phyloP scores from a whole-genome alignment of 345 rosid genomes.

The Camelina sativa region DNA sequence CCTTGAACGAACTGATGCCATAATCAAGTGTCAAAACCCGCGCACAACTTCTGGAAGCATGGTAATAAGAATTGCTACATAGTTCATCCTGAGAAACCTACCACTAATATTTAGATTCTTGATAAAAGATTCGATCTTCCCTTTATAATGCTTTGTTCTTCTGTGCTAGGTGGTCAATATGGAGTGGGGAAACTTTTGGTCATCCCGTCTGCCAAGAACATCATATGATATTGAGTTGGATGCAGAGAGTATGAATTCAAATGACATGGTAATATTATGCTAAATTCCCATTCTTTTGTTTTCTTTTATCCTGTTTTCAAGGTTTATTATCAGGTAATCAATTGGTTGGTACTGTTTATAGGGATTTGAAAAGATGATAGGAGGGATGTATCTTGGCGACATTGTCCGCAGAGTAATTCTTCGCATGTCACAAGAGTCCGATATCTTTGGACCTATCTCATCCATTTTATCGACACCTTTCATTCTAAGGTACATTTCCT shows the following conservation, averaged over 20 bases:
- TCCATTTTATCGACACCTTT: slow-evolving; percentile 63
- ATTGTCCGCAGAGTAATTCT: slow-evolving; percentile 88
- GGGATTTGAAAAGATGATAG: slow-evolving; percentile 99
- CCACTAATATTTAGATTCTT: slow-evolving; percentile 6
- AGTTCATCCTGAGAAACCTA: slow-evolving; percentile 1
- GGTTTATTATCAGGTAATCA: slow-evolving; percentile 24
- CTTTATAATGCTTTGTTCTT: neutral
- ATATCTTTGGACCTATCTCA: slow-evolving; percentile 72
- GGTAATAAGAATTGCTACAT: slow-evolving; percentile 51
- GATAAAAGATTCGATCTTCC: neutral
- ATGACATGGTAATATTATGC: slow-evolving; percentile 65
- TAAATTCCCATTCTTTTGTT: neutral
- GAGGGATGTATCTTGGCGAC: slow-evolving; percentile 96
- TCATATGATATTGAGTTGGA: slow-evolving; percentile 84
- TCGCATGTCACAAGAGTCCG: slow-evolving; percentile 69
- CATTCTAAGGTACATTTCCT: slow-evolving; percentile 56
- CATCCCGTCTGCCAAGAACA: slow-evolving; percentile 93
- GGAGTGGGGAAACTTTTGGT: slow-evolving; percentile 99
- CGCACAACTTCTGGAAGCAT: slow-evolving; percentile 85
- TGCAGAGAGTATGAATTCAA: slow-evolving; percentile 81
- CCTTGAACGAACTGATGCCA: slow-evolving; percentile 86
- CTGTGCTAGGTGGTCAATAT: slow-evolving; percentile 78
- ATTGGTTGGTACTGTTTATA: slow-evolving; percentile 43
- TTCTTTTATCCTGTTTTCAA: slow-evolving; percentile 1
- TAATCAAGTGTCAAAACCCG: slow-evolving; percentile 86